Evolutionary conservation across 495 filamentous ascomycete genomes (phyloP).

Genomic region (Tuber umbilicatum): DNA sequence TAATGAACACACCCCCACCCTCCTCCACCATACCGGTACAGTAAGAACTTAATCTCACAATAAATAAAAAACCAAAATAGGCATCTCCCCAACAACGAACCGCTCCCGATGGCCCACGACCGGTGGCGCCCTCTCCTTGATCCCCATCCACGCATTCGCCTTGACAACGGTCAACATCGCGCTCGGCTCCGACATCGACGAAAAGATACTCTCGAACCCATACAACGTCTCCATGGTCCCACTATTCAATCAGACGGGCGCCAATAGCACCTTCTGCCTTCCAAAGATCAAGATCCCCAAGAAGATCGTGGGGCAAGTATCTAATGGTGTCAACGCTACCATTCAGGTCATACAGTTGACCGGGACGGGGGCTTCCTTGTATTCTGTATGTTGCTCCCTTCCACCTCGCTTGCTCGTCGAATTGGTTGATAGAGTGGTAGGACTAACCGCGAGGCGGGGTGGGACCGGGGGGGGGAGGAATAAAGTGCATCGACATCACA

Average conservation of each 20-base stretch:
- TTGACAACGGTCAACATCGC: constrained; percentile 58
- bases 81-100: constrained; percentile 41
- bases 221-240: constrained; percentile 56
- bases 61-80: constrained; percentile 11
- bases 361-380: constrained; percentile 48
- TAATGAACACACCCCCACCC: not conserved
- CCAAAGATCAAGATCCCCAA: constrained; percentile 47
- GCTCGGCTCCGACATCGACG: constrained; percentile 50
- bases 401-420: not conserved
- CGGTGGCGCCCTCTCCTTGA: constrained; percentile 51
- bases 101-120: constrained; percentile 55
- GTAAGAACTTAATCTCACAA: not conserved
- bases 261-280: constrained; percentile 54
- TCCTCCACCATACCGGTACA: no score
- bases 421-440: not conserved
- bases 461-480: not conserved
- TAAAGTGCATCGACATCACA: constrained; percentile 57
- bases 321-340: constrained; percentile 49
- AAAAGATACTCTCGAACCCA: constrained; percentile 33
- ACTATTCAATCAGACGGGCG: constrained; percentile 54
- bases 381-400: constrained; percentile 50
- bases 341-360: constrained; percentile 56
- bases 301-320: constrained; percentile 36
- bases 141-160: constrained; percentile 52
- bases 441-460: not conserved